Percentiles rank a stretch among this genome's conserved stretches.
These are phyloP conservation scores for Myxozyma sirexii DNA, from an alignment of 805 yeast genomes.

Conservation along the genomic window DNA sequence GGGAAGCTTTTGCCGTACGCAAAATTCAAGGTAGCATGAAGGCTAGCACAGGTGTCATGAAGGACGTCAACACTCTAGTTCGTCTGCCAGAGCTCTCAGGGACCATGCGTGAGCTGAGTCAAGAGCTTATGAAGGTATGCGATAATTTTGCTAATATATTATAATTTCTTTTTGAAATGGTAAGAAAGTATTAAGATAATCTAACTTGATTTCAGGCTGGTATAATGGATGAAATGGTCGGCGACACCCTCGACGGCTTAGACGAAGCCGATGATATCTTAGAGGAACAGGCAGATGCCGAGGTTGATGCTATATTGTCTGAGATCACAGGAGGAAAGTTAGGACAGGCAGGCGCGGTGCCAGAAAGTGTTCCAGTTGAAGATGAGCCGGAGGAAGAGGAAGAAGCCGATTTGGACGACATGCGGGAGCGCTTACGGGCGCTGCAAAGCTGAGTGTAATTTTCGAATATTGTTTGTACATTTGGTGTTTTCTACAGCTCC, in stretches of 20 bases:
- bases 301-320: slow-evolving; percentile 63
- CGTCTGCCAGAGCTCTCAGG: slow-evolving; percentile 75
- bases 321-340: slow-evolving; percentile 51
- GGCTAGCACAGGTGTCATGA: slow-evolving; percentile 78
- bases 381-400: slow-evolving; percentile 56
- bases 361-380: slow-evolving; percentile 39
- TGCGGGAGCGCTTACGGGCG: slow-evolving; percentile 87
- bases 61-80: slow-evolving; percentile 79
- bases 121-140: slow-evolving; percentile 63
- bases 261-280: slow-evolving; percentile 62
- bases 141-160: background rate
- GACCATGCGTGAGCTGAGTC: slow-evolving; percentile 83
- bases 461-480: too few relatives aligned
- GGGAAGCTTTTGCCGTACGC: slow-evolving; percentile 86
- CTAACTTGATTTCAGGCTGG: slow-evolving; percentile 42
- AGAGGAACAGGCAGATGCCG: slow-evolving; percentile 66
- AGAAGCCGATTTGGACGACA: slow-evolving; percentile 73
- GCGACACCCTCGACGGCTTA: slow-evolving; percentile 76
- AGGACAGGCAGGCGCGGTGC: slow-evolving; percentile 45
- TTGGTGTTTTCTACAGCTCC: too few relatives aligned
- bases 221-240: slow-evolving; percentile 91
- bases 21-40: slow-evolving; percentile 82
- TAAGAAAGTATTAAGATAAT: background rate
- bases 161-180: background rate
- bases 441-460: slow-evolving; percentile 58